These are phyloP conservation scores for Lobosporangium transversale DNA, from an alignment of 192 early-diverging fungal genomes.

Conservation along the genomic window DNA sequence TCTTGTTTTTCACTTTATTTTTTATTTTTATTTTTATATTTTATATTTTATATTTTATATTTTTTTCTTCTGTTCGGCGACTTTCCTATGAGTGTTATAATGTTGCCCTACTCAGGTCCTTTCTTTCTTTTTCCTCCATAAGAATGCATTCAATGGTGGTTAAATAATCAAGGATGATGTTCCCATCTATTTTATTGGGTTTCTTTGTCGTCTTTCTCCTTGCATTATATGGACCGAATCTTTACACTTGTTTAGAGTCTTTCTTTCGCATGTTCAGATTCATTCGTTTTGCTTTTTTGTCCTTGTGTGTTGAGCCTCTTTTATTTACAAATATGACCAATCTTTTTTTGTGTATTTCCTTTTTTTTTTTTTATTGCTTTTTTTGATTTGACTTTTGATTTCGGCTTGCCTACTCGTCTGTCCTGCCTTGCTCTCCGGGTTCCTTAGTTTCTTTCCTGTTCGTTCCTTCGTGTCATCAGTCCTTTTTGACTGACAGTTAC, in stretches of 20 bases:
- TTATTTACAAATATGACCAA: neutral
- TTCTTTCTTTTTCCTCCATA: too few relatives aligned
- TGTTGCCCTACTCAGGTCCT: too few relatives aligned
- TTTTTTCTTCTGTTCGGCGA: neutral
- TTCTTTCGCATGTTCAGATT: too few relatives aligned
- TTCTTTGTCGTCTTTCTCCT: too few relatives aligned
- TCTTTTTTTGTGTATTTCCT: conserved; percentile 1
- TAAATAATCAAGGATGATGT: too few relatives aligned
- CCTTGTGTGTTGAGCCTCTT: too few relatives aligned
- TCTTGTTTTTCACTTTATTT: neutral
- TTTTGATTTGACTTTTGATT: neutral
- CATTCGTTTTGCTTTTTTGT: too few relatives aligned
- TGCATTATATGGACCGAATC: too few relatives aligned
- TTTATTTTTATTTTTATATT: neutral
- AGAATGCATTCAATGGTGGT: too few relatives aligned
- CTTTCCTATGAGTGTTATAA: too few relatives aligned
- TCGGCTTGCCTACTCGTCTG: neutral
- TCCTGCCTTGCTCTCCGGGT: neutral
- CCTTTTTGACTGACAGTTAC: conserved; percentile 1
- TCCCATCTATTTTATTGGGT: too few relatives aligned
- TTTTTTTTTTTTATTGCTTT: neutral
- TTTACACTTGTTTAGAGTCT: too few relatives aligned
- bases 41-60: neutral
- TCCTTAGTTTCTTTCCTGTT: conserved; percentile 5
- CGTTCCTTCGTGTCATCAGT: conserved; percentile 15